Percentiles rank a stretch among this genome's conserved stretches.
Evolutionary conservation across 306 rosid species (phyloP).

Genomic region (Malus asiatica): DNA sequence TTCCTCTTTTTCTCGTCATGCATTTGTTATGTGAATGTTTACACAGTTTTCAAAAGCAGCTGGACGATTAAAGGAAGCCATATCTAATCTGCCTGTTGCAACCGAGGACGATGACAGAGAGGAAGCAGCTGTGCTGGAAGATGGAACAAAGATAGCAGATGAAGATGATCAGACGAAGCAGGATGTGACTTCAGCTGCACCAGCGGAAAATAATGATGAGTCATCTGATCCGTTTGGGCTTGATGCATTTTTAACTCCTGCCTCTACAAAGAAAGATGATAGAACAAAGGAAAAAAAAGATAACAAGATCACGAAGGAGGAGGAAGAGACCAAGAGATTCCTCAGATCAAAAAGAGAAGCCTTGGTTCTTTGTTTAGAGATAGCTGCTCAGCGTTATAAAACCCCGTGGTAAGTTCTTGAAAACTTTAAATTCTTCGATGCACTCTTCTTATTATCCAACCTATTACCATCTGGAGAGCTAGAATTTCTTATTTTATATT

Average conservation of each 20-base stretch:
- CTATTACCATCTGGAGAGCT: not conserved
- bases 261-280: constrained; percentile 49
- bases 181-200: constrained; percentile 8
- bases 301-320: constrained; percentile 36
- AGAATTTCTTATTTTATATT: not conserved
- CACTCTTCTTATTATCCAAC: not conserved
- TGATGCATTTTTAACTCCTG: constrained; percentile 57
- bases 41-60: constrained; percentile 79
- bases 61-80: constrained; percentile 60
- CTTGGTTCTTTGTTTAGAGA: constrained; percentile 71
- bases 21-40: constrained; percentile 9
- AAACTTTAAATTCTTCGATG: not conserved
- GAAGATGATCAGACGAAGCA: constrained; percentile 26
- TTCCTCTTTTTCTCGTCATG: constrained; percentile 7
- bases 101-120: constrained; percentile 64
- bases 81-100: constrained; percentile 72
- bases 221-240: constrained; percentile 90
- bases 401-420: constrained; percentile 52
- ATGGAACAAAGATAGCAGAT: constrained; percentile 19
- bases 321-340: constrained; percentile 60
- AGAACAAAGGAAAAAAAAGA: constrained; percentile 55
- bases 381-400: constrained; percentile 79
- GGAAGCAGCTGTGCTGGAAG: constrained; percentile 58
- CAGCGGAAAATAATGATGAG: constrained; percentile 27
- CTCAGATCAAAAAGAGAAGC: constrained; percentile 74